Percentiles rank a stretch among this genome's conserved stretches.
phyloP scores from a whole-genome alignment of 352 stramenopile genomes.

The Peronospora tabacina region DNA sequence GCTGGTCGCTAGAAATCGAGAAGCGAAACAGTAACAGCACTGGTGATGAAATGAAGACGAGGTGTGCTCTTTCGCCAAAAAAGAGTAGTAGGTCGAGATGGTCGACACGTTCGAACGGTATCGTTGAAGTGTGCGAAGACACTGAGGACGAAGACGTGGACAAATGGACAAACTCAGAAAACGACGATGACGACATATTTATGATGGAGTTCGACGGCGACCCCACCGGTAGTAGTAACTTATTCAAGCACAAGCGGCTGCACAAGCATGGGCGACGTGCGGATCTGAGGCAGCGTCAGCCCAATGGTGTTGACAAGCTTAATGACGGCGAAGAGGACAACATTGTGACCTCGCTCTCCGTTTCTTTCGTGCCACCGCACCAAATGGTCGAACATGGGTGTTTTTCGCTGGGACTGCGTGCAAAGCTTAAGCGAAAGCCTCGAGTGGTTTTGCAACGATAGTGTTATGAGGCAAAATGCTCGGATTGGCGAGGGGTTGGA shows the following conservation, averaged over 20 bases:
- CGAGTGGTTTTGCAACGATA: background rate
- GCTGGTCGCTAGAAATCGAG: constrained; percentile 25
- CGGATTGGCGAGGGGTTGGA: too few species aligned
- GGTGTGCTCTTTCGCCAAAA: constrained; percentile 1
- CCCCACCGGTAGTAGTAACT: constrained; percentile 17
- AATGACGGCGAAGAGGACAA: constrained; percentile 23
- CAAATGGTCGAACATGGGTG: constrained; percentile 61
- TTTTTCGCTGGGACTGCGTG: constrained; percentile 62
- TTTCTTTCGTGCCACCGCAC: constrained; percentile 69
- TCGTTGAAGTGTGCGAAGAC: constrained; percentile 32
- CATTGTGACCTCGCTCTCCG: constrained; percentile 33
- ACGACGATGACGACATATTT: constrained; percentile 62
- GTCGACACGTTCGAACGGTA: constrained; percentile 16
- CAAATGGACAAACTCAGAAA: constrained; percentile 27
- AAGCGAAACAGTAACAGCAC: constrained; percentile 14
- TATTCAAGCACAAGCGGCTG: constrained; percentile 21
- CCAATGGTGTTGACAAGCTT: constrained; percentile 16
- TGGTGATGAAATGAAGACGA: background rate
- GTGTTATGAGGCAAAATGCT: background rate
- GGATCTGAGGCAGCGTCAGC: constrained; percentile 13
- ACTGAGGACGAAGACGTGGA: constrained; percentile 38
- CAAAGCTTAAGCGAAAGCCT: constrained; percentile 61
- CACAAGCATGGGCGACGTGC: constrained; percentile 4
- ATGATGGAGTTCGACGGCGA: constrained; percentile 63
- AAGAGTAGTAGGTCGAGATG: constrained; percentile 3